phyloP scores from a whole-genome alignment of 805 yeast species.

The Saturnispora diversa region DNA sequence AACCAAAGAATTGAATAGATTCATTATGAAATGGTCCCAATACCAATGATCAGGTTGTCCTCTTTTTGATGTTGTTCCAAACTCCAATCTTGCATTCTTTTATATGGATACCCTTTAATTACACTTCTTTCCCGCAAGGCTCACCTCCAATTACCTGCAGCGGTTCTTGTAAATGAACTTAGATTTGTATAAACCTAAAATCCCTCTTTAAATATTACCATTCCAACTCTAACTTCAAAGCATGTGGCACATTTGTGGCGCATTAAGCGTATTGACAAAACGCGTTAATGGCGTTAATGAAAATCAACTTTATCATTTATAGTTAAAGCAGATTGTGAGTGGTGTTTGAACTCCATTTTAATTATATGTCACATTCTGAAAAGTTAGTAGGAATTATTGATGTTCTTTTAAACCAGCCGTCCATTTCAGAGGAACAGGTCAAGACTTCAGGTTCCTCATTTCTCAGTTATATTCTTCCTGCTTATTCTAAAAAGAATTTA shows the following conservation, averaged over 20 bases:
- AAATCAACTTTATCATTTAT: too few relatives aligned
- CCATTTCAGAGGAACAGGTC: constrained; percentile 5
- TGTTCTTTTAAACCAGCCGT: background rate
- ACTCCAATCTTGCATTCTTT: too few relatives aligned
- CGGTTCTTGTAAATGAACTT: too few relatives aligned
- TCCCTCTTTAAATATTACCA: too few relatives aligned
- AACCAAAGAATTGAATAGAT: constrained; percentile 33
- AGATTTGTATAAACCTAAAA: too few relatives aligned
- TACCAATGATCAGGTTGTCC: too few relatives aligned
- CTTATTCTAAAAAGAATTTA: constrained; percentile 4
- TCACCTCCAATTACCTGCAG: too few relatives aligned
- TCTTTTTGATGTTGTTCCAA: too few relatives aligned
- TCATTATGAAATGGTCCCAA: background rate
- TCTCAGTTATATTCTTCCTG: constrained; percentile 8
- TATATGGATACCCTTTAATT: too few relatives aligned
- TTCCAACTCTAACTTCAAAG: too few relatives aligned
- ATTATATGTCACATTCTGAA: constrained; percentile 1
- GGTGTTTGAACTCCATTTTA: background rate
- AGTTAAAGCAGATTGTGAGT: too few relatives aligned
- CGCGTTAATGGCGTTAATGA: background rate
- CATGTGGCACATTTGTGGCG: constrained; percentile 1
- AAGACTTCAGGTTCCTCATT: constrained; percentile 8
- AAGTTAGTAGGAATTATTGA: constrained; percentile 5
- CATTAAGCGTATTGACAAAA: background rate
- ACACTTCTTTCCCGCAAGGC: too few relatives aligned